phyloP scores from a whole-genome alignment of 2,329 filamentous ascomycete genomes.

The Aotearoamyces nothofagi region DNA sequence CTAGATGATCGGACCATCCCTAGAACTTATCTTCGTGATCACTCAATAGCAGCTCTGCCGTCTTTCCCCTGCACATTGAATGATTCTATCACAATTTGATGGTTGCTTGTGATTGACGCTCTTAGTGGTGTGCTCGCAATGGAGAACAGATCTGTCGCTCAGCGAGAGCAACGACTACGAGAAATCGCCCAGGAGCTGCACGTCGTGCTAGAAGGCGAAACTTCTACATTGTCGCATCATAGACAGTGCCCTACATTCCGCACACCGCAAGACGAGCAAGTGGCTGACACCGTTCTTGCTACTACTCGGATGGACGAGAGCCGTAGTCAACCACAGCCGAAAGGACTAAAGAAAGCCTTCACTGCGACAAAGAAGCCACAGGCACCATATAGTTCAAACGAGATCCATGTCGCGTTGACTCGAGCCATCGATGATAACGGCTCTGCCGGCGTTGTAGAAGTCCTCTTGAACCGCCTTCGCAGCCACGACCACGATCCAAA shows the following conservation, averaged over 20 bases:
- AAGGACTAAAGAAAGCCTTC: slow-evolving; percentile 4
- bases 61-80: too few relatives aligned
- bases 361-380: neutral
- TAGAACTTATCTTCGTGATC: too few relatives aligned
- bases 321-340: slow-evolving; percentile 2
- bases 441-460: slow-evolving; percentile 6
- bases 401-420: slow-evolving; percentile 6
- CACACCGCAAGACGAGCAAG: slow-evolving; percentile 6
- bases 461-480: slow-evolving; percentile 5
- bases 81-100: too few relatives aligned
- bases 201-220: slow-evolving; percentile 2
- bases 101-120: too few relatives aligned
- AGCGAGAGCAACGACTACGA: slow-evolving; percentile 4
- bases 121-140: too few relatives aligned
- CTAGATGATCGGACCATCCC: too few relatives aligned
- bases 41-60: too few relatives aligned
- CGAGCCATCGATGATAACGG: slow-evolving; percentile 6
- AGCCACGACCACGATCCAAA: slow-evolving; percentile 7
- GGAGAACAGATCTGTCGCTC: too few relatives aligned
- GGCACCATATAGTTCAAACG: slow-evolving; percentile 4
- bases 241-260: slow-evolving; percentile 3
- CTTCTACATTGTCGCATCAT: slow-evolving; percentile 2
- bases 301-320: slow-evolving; percentile 6
- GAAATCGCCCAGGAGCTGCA: slow-evolving; percentile 5
- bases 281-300: slow-evolving; percentile 7